Percentiles rank a stretch among this genome's conserved stretches.
Evolutionary conservation across 2,329 filamentous ascomycete species (phyloP).

Genomic region (Neophaeococcomyces mojaviensis): DNA sequence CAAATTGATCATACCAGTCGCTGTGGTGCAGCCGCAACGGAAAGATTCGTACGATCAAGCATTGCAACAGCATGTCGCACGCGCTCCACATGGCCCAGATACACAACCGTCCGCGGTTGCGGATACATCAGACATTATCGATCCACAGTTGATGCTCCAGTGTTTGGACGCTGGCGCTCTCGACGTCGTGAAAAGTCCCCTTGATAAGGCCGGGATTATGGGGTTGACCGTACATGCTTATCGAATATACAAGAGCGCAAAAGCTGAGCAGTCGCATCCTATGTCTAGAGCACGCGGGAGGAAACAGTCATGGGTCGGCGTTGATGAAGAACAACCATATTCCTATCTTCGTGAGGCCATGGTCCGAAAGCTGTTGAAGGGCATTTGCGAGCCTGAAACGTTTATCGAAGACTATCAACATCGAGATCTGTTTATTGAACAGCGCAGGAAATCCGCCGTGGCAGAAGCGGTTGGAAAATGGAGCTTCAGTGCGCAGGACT

Average conservation of each 20-base stretch:
- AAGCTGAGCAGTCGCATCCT: slow-evolving; percentile 51
- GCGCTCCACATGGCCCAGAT: slow-evolving; percentile 16
- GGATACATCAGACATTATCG: slow-evolving; percentile 33
- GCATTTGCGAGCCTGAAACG: slow-evolving; percentile 69
- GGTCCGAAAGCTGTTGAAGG: slow-evolving; percentile 83
- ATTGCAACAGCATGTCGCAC: slow-evolving; percentile 8
- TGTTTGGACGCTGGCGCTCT: slow-evolving; percentile 81
- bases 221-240: slow-evolving; percentile 77
- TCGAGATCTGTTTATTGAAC: slow-evolving; percentile 60
- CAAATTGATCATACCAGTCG: slow-evolving; percentile 44
- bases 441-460: slow-evolving; percentile 59
- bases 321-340: slow-evolving; percentile 77
- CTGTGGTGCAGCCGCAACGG: slow-evolving; percentile 33
- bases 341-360: slow-evolving; percentile 86
- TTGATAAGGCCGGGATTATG: slow-evolving; percentile 65
- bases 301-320: slow-evolving; percentile 86
- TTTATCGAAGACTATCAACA: slow-evolving; percentile 54
- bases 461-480: slow-evolving; percentile 66
- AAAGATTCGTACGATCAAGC: slow-evolving; percentile 20
- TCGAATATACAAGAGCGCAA: slow-evolving; percentile 68
- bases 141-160: slow-evolving; percentile 53
- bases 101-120: slow-evolving; percentile 18
- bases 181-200: slow-evolving; percentile 74
- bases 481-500: slow-evolving; percentile 84
- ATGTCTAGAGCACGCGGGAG: slow-evolving; percentile 49